Conservation (phyloP, 345 rosid genomes). For the Camelina laxa region DNA sequence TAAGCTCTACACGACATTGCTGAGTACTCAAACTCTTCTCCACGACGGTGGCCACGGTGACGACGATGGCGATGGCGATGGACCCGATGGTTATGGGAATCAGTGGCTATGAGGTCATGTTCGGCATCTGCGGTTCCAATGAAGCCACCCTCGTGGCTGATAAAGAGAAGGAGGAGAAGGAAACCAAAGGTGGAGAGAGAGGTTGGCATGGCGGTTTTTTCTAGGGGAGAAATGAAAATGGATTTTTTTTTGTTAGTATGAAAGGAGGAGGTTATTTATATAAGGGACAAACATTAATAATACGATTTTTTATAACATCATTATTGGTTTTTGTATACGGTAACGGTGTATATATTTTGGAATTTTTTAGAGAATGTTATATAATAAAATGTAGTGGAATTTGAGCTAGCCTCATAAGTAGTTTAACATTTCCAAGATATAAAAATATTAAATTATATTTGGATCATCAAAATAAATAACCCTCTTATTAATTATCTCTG, state of each 20-base stretch:
- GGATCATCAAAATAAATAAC: neutral
- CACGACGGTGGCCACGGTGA: constrained; percentile 50
- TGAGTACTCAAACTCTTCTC: constrained; percentile 48
- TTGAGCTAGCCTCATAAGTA: neutral
- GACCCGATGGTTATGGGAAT: constrained; percentile 24
- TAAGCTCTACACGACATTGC: constrained; percentile 74
- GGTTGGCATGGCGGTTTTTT: constrained; percentile 31
- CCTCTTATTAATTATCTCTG: neutral
- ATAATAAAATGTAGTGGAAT: neutral
- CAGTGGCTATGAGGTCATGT: constrained; percentile 31
- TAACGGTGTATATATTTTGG: neutral
- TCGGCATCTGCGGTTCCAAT: constrained; percentile 19
- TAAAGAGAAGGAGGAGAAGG: constrained; percentile 29
- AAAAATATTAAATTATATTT: neutral
- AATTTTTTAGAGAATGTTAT: constrained; percentile 12
- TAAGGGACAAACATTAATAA: constrained; percentile 18
- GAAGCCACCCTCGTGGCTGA: constrained; percentile 26
- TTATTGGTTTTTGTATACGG: neutral
- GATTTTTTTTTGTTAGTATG: neutral
- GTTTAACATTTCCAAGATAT: neutral
- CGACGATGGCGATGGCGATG: constrained; percentile 39
- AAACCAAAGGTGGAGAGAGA: constrained; percentile 33
- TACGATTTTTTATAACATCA: neutral
- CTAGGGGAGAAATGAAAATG: constrained; percentile 10
- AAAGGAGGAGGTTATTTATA: constrained; percentile 25